Evolutionary conservation across 2,329 filamentous ascomycete genomes (phyloP), one percentile per base, ranked within the genome.

Genomic region (Alternaria metachromatica): DNA sequence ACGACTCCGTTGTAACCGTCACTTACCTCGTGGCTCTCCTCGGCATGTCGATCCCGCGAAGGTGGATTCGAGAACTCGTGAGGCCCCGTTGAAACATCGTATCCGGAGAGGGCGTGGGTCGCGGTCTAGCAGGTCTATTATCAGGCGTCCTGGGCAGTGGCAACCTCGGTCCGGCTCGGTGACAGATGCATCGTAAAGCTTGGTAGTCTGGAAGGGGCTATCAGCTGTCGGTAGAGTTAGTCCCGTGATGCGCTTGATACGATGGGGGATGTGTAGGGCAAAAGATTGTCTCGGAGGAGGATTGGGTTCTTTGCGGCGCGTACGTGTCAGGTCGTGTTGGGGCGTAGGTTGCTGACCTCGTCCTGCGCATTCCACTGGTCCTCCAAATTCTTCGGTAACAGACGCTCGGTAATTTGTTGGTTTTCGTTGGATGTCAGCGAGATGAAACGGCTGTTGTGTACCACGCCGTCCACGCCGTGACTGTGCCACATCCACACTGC

Each of bases 1-100:
- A 63, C 61, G 30, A 64, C 61, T 23, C 46, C 59, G 64, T 66
- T 73, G 73, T 69, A 68, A 75, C 70, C 71, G 63, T 59, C 66
- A 65, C 58, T 63, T 56, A 49, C 62, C 61, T 66, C 58, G 33
- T 65, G 58, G 55, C 46, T 21, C 41, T 56, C 57, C 61, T 58
- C 53, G 55, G 53, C 57, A 68, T 65, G 69, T 67, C 68, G 18
- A 44, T 43, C 44, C 54, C 53, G 44, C 37, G 21, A 45, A 8
- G 20, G 45, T n/a, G 37, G 46, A 53, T 33, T 23, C 18, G 28
- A 37, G 9, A 15, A 6, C 49, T 41, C 37, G 8, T 20, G 12
- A 28, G 18, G 25, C 60, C 60, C 57, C 58, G 44, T 44, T 63
- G 62, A 54, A 65, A 68, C 65, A 66, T 66, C 57, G 62, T 53